phyloP scores from a whole-genome alignment of 2,329 filamentous ascomycete genomes.

The Trichoderma sp. region DNA sequence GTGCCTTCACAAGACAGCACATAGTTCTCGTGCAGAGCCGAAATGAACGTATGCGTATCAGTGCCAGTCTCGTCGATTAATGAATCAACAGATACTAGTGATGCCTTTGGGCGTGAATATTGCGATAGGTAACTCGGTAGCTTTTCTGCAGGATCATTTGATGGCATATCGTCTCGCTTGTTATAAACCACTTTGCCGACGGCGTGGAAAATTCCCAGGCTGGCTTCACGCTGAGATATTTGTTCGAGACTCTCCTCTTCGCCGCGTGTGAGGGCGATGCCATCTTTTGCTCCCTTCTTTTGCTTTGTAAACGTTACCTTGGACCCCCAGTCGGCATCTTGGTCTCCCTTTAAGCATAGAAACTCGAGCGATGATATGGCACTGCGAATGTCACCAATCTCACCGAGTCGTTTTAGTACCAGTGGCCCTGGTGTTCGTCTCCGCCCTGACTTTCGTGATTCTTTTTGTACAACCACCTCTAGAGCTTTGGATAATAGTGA shows the following conservation, averaged over 20 bases:
- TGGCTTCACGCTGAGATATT: conserved; percentile 85
- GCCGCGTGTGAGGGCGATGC: conserved; percentile 67
- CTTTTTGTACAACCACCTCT: conserved; percentile 80
- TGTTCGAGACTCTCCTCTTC: conserved; percentile 80
- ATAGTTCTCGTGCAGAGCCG: conserved; percentile 93
- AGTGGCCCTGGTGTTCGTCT: conserved; percentile 75
- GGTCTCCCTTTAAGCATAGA: conserved; percentile 80
- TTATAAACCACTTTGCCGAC: conserved; percentile 97
- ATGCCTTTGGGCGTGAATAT: conserved; percentile 61
- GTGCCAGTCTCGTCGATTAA: conserved; percentile 94
- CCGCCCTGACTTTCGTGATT: conserved; percentile 77
- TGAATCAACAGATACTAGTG: conserved; percentile 70
- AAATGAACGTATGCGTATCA: conserved; percentile 86
- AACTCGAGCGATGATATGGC: conserved; percentile 94
- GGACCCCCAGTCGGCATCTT: conserved; percentile 73
- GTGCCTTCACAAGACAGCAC: conserved; percentile 74
- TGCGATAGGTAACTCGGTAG: conserved; percentile 64
- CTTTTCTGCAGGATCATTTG: conserved; percentile 51
- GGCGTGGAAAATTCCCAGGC: conserved; percentile 91
- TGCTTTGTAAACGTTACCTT: conserved; percentile 71
- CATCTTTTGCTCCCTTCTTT: conserved; percentile 63
- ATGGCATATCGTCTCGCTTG: conserved; percentile 70
- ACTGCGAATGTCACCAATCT: conserved; percentile 88
- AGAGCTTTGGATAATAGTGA: conserved; percentile 85
- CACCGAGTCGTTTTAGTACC: conserved; percentile 78